A percentile compares a stretch with the other conserved stretches of the same genome.
Evolutionary conservation across 2,329 filamentous ascomycete genomes (phyloP).

Genomic region (Phialophora verrucosa): DNA sequence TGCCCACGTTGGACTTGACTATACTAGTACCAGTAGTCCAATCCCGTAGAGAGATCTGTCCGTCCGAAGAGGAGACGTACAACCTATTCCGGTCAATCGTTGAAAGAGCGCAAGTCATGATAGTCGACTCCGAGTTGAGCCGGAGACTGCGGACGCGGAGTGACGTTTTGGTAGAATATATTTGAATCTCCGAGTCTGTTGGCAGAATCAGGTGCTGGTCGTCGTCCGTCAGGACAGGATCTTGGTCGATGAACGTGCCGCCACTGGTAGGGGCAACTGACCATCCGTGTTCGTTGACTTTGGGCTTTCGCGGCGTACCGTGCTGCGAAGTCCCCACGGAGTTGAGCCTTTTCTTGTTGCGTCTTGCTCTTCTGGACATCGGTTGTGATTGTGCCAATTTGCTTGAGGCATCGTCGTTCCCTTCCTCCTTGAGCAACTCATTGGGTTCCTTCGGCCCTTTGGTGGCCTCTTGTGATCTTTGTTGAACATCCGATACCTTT

Average conservation of each 20-base stretch:
- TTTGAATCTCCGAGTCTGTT: conserved; percentile 74
- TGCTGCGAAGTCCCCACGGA: conserved; percentile 37
- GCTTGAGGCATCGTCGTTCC: not conserved
- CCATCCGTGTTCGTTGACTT: conserved; percentile 46
- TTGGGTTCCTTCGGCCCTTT: not conserved
- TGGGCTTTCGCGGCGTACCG: conserved; percentile 14
- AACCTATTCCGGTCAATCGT: conserved; percentile 57
- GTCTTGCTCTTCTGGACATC: not conserved
- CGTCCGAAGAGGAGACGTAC: conserved; percentile 59
- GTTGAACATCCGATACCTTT: not conserved
- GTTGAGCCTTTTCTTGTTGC: conserved; percentile 25
- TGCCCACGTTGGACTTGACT: conserved; percentile 13
- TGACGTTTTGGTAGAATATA: conserved; percentile 82
- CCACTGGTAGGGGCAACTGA: conserved; percentile 57
- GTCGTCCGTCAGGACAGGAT: conserved; percentile 64
- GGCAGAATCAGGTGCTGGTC: conserved; percentile 73
- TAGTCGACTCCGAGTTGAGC: conserved; percentile 54
- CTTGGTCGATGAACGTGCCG: conserved; percentile 61
- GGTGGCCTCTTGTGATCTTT: not conserved
- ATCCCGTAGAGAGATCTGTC: conserved; percentile 63
- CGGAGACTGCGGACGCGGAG: conserved; percentile 75
- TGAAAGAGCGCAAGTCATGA: conserved; percentile 61
- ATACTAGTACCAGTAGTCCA: conserved; percentile 56
- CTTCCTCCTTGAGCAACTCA: not conserved
- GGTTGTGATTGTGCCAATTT: not conserved